phyloP scores from a whole-genome alignment of 768 basidiomycete species.

The Kwoniella shandongensis region DNA sequence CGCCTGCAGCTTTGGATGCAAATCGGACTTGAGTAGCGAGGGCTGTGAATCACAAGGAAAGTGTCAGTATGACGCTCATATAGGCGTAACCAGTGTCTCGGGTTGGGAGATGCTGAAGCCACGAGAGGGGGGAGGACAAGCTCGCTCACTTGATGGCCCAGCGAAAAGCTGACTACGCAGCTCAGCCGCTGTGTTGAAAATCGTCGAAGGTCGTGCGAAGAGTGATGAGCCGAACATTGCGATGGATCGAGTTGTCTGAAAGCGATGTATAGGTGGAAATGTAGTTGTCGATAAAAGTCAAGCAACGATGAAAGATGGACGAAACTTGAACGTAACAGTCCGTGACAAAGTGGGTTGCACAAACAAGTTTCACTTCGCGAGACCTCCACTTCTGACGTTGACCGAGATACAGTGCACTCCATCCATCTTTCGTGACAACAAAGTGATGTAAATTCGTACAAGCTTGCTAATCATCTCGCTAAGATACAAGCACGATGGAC shows the following conservation, averaged over 20 bases:
- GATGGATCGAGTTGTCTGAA: too few species aligned
- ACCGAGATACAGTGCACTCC: too few species aligned
- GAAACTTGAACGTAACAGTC: neutral
- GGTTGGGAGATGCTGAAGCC: neutral
- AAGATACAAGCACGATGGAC: slow-evolving; percentile 9
- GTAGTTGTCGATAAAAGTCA: too few species aligned
- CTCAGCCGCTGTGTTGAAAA: slow-evolving; percentile 6
- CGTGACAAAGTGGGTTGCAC: neutral
- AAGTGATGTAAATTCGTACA: neutral
- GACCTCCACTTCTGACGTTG: slow-evolving; percentile 4
- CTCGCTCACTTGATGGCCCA: slow-evolving; percentile 38
- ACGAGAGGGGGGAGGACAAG: too few species aligned
- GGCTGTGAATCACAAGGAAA: slow-evolving; percentile 10
- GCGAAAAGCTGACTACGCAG: slow-evolving; percentile 38
- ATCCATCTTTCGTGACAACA: slow-evolving; percentile 4
- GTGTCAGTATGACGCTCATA: neutral
- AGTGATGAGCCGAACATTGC: too few species aligned
- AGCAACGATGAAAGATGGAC: neutral
- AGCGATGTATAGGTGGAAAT: too few species aligned
- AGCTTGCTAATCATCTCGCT: neutral
- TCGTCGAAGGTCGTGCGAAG: too few species aligned
- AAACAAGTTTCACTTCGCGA: slow-evolving; percentile 4
- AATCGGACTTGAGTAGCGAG: slow-evolving; percentile 62
- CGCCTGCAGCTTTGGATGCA: slow-evolving; percentile 95
- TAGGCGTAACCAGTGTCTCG: neutral